Evolutionary conservation across 371 early-diverging fungal genomes (phyloP), one percentile per base, ranked within the genome.

Genomic region (Neoconidiobolus thromboides): DNA sequence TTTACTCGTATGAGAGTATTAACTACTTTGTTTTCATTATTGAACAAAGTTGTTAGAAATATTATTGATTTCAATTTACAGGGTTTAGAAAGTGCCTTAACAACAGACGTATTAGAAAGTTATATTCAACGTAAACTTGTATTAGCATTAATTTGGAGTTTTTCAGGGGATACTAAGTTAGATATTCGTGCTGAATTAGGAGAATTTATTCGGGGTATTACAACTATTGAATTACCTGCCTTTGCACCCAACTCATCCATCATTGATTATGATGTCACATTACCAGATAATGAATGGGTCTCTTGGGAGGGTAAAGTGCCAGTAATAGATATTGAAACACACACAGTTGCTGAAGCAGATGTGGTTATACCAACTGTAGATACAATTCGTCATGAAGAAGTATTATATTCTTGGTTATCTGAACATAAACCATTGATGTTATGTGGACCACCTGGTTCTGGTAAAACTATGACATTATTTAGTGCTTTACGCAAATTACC

Each of bases 391-490:
- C 96, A 96, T 66, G 99, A 98, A 73, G 89, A 89, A 65, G 85
- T 96, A 0, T 68, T 98, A 47, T 88, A 91, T 66, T 87, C 91
- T 10, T 93, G 92, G 93, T 75, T 98, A 52, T 82, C 90, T 1
- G 96, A 94, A 66, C 96, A 91, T 69, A 87, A 85, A 65, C 95
- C 97, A 9, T 69, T 97, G 48, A 79, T 98, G 50, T 77, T 98
- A 15, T 96, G 98, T 70, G 99, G 99, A 62, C 98, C 98, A 58
- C 98, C 99, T 14, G 99, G 99, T 60, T 92, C 93, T 9, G 98
- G 98, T 71, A 97, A 98, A 76, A 97, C 96, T 41, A 97, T 96
- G 99, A 96, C 97, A 0, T 71, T 98, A 58, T 89, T 96, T 69
- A 83, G 93, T 63, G 93, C 95, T 0, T 78, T 98, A 51, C 88